Base-by-base conservation (phyloP, 345 rosid species). In the Populus nigra region DNA sequence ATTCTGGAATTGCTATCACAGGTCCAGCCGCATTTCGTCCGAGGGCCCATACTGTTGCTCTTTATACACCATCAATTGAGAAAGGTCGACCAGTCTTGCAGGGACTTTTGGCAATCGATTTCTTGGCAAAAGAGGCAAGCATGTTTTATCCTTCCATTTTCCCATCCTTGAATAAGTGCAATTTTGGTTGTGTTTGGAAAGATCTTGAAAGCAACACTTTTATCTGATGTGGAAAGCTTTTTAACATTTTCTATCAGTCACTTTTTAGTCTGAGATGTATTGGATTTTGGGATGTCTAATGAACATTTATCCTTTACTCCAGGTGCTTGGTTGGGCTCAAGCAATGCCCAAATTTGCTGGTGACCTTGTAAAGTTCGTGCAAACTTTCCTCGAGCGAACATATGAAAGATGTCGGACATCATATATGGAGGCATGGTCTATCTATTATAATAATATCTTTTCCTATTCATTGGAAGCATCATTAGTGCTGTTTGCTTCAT, bases 291-390 rank as follows among this genome's bases (percentile, higher is more conserved):
- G 38, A 65, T 18, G 65, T 38, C 45, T 45, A 23, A 68, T 68
- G 39, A 41, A 31, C 50, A 49, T 69, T 75, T 74, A 70, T 74
- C 68, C 69, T 69, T 65, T 83, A 45, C 70, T 82, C 36, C 71
- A 96, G 99, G 95, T 96, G 80, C 90, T 94, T 80, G 98, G 97
- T 78, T 96, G 99, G 99, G 99, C 99, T 81, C 98, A 96, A 88
- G 97, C 98, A 69, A 90, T 96, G 98, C 99, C 99, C 65, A 96
- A 93, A 87, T 96, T 96, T 92, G 86, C 99, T 82, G 80, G 90
- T 36, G 99, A 94, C 76, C 92, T 94, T 81, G 94, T 94, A 83
- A 92, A 90, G 82, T 89, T 86, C 86, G 97, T 96, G 85, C 97
- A 96, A 85, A 91, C 98, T 41, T 94, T 93, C 87, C 92, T 96